Evolutionary conservation across 495 filamentous ascomycete species (phyloP).

Genomic region (Neurospora sp.): DNA sequence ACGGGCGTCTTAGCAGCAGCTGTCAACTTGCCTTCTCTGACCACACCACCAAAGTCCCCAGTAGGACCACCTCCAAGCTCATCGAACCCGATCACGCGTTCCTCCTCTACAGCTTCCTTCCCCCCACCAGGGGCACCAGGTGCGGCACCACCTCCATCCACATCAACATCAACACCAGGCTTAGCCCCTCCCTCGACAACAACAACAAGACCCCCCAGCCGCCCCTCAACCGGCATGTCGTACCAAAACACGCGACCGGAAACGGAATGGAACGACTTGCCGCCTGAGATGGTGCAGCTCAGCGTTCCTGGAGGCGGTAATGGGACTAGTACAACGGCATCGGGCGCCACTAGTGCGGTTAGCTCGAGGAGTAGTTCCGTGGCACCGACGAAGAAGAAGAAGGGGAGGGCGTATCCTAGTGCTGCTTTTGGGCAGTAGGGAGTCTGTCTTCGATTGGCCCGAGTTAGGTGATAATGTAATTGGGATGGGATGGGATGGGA

Average conservation of each 20-base stretch:
- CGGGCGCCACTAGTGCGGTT: conserved; percentile 10
- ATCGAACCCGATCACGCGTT: not conserved
- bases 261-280: conserved; percentile 49
- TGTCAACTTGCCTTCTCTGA: not conserved
- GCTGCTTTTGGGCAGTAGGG: conserved; percentile 38
- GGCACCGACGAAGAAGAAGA: conserved; percentile 31
- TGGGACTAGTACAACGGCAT: not conserved
- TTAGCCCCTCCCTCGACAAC: conserved; percentile 2
- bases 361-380: conserved; percentile 39
- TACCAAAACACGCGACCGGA: conserved; percentile 42
- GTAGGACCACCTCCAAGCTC: not conserved
- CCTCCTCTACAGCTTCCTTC: not conserved
- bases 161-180: not conserved
- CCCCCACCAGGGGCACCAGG: not conserved
- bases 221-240: conserved; percentile 22
- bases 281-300: conserved; percentile 35
- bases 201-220: conserved; percentile 2
- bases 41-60: not conserved
- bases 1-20: conserved; percentile 1
- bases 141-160: not conserved
- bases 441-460: not conserved
- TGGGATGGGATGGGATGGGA: not conserved
- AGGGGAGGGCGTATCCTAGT: conserved; percentile 38
- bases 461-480: too few relatives aligned
- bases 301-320: not conserved